Conservation (phyloP, 1,284 basidiomycete species). For the Ustilago cynodontis region DNA sequence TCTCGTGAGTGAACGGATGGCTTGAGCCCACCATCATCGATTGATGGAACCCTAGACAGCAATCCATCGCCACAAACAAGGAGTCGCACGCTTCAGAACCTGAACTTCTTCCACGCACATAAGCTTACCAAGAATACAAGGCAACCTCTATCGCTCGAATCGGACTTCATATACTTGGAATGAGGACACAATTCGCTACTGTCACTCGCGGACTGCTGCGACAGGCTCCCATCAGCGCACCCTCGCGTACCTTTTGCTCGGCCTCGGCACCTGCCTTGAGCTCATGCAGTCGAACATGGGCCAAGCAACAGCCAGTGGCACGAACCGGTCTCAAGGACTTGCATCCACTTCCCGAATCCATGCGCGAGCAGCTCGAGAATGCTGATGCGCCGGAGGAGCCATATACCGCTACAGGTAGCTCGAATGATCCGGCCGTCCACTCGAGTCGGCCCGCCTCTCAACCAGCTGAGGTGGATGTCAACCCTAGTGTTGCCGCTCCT, state of each 20-base stretch:
- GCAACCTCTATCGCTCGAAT: not conserved
- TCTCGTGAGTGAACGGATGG: no score
- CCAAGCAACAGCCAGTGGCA: conserved; percentile 29
- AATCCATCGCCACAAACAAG: not conserved
- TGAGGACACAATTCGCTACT: conserved; percentile 23
- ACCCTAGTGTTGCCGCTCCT: conserved; percentile 52
- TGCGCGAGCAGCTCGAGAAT: conserved; percentile 46
- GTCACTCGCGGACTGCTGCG: conserved; percentile 18
- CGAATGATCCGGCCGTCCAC: conserved; percentile 51
- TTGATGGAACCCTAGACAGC: not conserved
- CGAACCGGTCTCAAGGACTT: conserved; percentile 46
- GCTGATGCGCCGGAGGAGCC: conserved; percentile 33
- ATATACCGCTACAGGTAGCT: conserved; percentile 51
- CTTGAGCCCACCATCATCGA: not conserved
- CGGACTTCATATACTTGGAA: not conserved
- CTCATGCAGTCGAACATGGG: conserved; percentile 26
- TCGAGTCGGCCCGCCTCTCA: conserved; percentile 53
- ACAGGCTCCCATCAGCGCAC: conserved; percentile 6
- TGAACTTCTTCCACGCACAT: no score
- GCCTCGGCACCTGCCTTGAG: conserved; percentile 30
- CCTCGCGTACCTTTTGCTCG: conserved; percentile 22
- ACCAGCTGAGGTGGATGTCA: conserved; percentile 41
- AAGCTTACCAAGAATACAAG: not conserved
- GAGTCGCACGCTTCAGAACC: no score
- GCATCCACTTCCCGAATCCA: conserved; percentile 46